A percentile compares a stretch with the other conserved stretches of the same genome.
Conservation (phyloP, 306 rosid species). For the Luffa aegyptiaca region DNA sequence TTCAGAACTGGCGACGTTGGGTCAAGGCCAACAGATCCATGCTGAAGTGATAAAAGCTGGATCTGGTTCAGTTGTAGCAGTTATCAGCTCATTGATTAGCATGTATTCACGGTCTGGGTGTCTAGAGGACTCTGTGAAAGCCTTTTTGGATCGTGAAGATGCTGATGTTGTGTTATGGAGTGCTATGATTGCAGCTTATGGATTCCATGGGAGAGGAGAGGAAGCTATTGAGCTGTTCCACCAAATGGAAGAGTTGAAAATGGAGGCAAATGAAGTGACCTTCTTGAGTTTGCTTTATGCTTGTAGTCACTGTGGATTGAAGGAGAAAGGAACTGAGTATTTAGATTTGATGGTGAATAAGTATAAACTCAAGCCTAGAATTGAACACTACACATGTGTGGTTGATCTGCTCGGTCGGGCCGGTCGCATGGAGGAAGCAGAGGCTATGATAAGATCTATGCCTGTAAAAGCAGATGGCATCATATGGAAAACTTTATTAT, state of each 20-base stretch:
- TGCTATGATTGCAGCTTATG: slow-evolving; percentile 83
- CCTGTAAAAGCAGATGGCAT: slow-evolving; percentile 66
- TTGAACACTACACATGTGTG: slow-evolving; percentile 80
- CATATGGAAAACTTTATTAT: slow-evolving; percentile 81
- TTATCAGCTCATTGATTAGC: slow-evolving; percentile 61
- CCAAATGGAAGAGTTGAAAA: slow-evolving; percentile 48
- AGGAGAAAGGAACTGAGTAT: slow-evolving; percentile 58
- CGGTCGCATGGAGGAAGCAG: slow-evolving; percentile 76
- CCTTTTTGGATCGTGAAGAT: slow-evolving; percentile 43
- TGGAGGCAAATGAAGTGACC: slow-evolving; percentile 70
- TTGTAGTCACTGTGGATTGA: slow-evolving; percentile 78
- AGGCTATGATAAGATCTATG: slow-evolving; percentile 67
- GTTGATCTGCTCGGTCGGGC: slow-evolving; percentile 79
- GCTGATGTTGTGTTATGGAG: slow-evolving; percentile 68
- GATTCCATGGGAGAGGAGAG: slow-evolving; percentile 79
- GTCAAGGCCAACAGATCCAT: slow-evolving; percentile 88
- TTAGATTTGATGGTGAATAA: slow-evolving; percentile 57
- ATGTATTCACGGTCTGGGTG: slow-evolving; percentile 87
- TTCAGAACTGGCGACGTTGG: slow-evolving; percentile 61
- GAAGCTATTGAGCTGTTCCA: slow-evolving; percentile 63
- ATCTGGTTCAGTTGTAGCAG: slow-evolving; percentile 43
- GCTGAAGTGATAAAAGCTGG: slow-evolving; percentile 76
- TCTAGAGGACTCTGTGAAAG: slow-evolving; percentile 62
- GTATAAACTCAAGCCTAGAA: slow-evolving; percentile 48
- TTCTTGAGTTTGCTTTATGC: slow-evolving; percentile 87